Base-by-base conservation (phyloP, 805 yeast genomes). In the Candida vaughaniae region DNA sequence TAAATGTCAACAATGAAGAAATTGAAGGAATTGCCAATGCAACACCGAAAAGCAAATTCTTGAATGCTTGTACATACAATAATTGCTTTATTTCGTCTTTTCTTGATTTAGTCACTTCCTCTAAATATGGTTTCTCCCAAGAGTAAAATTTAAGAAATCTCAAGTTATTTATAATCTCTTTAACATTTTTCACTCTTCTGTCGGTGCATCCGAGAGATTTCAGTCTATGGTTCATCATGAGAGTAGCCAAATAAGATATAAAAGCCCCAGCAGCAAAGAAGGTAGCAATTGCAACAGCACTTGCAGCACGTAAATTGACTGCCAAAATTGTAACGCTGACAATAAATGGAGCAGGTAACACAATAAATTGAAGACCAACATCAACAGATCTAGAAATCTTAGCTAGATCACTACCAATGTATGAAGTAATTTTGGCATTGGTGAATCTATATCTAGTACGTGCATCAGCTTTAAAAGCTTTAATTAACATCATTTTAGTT, bases 61-160 rank as follows among this genome's bases (percentile, higher is more conserved):
- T 77, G 22, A 76, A 56, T 29, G 78, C 66, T 49, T 85, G 90
- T 67, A 87, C 73, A 36, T 62, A 68, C 43, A 78, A 69, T 40
- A 89, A 72, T 34, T 68, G 63, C 3, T 52, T 48, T 71, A 82
- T 79, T 60, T 89, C 97, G 14, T 62, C 49, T 0, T 53, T 48
- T 55, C 97, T 76, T 18, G 77, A 65, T 10, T 65, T 67, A 11
- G 75, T 53, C 20, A 89, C 71, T 34, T 71, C 62, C 6, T 69
- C 56, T 36, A 71, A 69, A 55, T 87, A 90, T 0, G 96, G 88
- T 20, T 68, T 68, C 62, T 90, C 97, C 96, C 96, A 90, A 1
- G 95, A 85, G 57, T 88, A 90, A 56, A 75, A 84, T 64, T 90
- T 90, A 57, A 90, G 85, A 56, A 82, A 72, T 53, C 84, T 86